These are phyloP conservation scores for Starmerella bombicola DNA, from an alignment of 805 yeast genomes.

Conservation along the genomic window DNA sequence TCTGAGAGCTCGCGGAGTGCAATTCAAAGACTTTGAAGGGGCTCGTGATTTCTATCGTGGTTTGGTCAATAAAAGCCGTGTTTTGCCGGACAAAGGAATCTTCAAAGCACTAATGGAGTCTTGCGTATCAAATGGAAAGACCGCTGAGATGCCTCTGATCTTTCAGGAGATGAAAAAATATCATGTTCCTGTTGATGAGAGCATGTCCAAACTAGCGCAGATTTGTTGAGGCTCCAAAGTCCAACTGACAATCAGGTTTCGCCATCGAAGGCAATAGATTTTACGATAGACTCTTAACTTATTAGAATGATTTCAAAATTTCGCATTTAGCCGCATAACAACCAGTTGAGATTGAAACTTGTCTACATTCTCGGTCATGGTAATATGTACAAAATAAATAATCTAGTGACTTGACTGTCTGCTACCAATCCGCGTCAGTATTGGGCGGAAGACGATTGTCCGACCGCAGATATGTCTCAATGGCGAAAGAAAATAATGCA, in stretches of 20 bases:
- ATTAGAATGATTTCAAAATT: no score
- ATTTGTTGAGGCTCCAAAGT: neutral
- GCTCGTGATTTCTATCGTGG: constrained; percentile 29
- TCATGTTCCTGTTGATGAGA: constrained; percentile 23
- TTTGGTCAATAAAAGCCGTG: constrained; percentile 24
- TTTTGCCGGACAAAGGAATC: constrained; percentile 30
- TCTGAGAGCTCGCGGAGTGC: constrained; percentile 32
- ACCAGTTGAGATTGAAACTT: no score
- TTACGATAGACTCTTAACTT: no score
- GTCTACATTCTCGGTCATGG: no score
- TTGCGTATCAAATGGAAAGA: constrained; percentile 28
- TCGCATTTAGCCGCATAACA: no score
- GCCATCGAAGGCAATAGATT: no score
- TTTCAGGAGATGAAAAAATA: constrained; percentile 28
- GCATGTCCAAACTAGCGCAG: constrained; percentile 24
- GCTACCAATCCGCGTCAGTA: constrained; percentile 61
- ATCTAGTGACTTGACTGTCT: neutral
- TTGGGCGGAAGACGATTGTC: constrained; percentile 75
- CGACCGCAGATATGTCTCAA: constrained; percentile 74
- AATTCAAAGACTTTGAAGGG: constrained; percentile 26
- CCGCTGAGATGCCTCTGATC: constrained; percentile 26
- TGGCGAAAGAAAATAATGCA: constrained; percentile 67
- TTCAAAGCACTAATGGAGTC: constrained; percentile 33
- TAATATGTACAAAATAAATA: constrained; percentile 14
- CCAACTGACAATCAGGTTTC: no score